Evolutionary conservation across 148 eudicot genomes (phyloP), one percentile per base, ranked within the genome.

Genomic region (Talinum fruticosum): DNA sequence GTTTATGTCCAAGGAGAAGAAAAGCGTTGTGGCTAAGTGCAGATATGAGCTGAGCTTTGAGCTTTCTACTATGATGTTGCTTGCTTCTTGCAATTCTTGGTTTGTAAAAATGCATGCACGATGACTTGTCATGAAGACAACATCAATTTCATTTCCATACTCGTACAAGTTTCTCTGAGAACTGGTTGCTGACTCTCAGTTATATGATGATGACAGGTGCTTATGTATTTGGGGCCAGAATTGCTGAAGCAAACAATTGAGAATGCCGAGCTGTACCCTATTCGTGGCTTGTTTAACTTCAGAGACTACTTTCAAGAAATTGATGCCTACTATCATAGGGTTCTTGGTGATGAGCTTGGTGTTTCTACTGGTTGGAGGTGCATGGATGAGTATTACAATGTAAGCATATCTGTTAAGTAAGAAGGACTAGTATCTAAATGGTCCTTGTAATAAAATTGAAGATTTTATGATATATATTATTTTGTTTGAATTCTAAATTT

Each of bases 261-360:
- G 35, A 82, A 82, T 79, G 99, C 99, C 15, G 99, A 95, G 84
- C 83, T 91, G 64, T 95, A 88, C 79, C 99, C 99, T 16, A 92
- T 91, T 72, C 78, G 79, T 71, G 97, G 97, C 45, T 73, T 93
- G 82, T 91, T 89, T 82, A 80, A 80, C 74, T 92, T 95, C 79
- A 87, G 41, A 77, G 88, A 95, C 79, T 95, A 81, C 81, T 86
- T 80, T 70, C 82, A 41, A 75, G 97, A 92, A 76, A 89, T 95
- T 73, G 91, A 95, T 88, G 86, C 86, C 21, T 95, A 95, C 78
- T 95, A 92, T 84, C 86, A 95, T 72, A 87, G 81, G 72, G 83
- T 87, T 72, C 87, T 85, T 80, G 94, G 92, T 77, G 86, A 81
- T 78, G 94, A 91, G 82, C 82, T 88, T 82, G 99, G 99, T 74